These are phyloP conservation scores for Deuterostichococcus epilithicus DNA, from an alignment of 139 green algal genomes.

Conservation along the genomic window DNA sequence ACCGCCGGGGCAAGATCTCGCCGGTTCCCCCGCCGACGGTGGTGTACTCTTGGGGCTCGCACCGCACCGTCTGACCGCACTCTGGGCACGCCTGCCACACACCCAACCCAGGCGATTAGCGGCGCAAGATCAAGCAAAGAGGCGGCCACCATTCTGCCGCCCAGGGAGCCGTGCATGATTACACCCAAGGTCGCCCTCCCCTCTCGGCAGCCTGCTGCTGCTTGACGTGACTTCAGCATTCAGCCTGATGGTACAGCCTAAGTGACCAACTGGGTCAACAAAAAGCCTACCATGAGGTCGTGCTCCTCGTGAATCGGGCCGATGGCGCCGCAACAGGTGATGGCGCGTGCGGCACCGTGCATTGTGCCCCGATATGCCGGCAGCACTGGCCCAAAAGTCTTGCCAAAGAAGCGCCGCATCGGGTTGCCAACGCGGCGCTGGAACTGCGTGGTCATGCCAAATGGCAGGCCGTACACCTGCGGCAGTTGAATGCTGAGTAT, in stretches of 20 bases:
- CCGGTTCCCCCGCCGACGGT: neutral
- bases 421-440: neutral
- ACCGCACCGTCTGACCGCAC: neutral
- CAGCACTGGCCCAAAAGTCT: neutral
- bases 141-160: too few relatives aligned
- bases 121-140: too few relatives aligned
- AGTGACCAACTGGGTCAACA: too few relatives aligned
- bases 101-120: too few relatives aligned
- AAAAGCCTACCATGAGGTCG: neutral
- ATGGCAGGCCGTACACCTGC: constrained; percentile 45
- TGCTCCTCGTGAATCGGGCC: neutral
- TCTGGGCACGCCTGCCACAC: neutral
- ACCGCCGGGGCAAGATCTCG: neutral
- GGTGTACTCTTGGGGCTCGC: neutral
- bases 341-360: too few relatives aligned
- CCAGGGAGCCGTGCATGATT: too few relatives aligned
- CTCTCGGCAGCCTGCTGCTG: too few relatives aligned
- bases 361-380: neutral
- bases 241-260: too few relatives aligned
- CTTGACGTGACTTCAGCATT: too few relatives aligned
- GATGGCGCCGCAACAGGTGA: neutral
- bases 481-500: neutral
- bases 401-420: neutral
- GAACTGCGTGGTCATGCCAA: constrained; percentile 34
- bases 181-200: too few relatives aligned